Evolutionary conservation across 768 basidiomycete genomes (phyloP), one percentile per base, ranked within the genome.

Genomic region (Lentinula boryana): DNA sequence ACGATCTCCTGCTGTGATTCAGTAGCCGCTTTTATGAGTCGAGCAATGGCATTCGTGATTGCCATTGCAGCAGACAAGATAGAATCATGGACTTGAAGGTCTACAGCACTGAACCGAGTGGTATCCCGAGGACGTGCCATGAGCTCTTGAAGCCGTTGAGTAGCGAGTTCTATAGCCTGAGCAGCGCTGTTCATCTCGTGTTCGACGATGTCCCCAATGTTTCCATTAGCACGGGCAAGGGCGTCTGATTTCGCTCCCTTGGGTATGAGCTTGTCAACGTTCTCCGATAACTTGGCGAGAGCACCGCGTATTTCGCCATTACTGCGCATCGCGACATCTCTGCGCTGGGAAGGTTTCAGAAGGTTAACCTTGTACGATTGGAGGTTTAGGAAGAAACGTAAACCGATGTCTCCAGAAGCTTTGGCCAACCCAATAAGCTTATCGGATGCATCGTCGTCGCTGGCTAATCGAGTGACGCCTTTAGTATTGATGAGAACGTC

Each of bases 1-100:
- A 98, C 97, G 59, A 99, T 99, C 77, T 99, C 97, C 72, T 98
- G 86, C 73, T 99, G 97, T 55, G 95, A 98, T 40, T 95, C 95
- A 1, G 97, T 97, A 21, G 97, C 97, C 8, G 97, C 96, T 71
- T 90, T 84, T 70, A 99, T 98, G 61, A 99, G 85, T 36, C 95
- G 87, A 16, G 86, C 91, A 68, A 99, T 99, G 32, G 96, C 96
- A 68, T 76, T 91, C 15, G 97, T 98, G 78, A 98, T 98, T 4
- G 92, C 94, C 78, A 98, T 83, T 4, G 97, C 93, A 7, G 96
- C 88, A 13, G 89, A 79, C 46, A 99, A 84, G 69, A 99, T 99
- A 12, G 97, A 92, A 71, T 99, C 97, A 78, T 99, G 97, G 49
- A 99, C 96, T 73, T 98, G 92, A 4, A 98, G 72, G 70, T 99